These are phyloP conservation scores for Sungouiella thailandica DNA, from an alignment of 805 yeast species.

Conservation along the genomic window DNA sequence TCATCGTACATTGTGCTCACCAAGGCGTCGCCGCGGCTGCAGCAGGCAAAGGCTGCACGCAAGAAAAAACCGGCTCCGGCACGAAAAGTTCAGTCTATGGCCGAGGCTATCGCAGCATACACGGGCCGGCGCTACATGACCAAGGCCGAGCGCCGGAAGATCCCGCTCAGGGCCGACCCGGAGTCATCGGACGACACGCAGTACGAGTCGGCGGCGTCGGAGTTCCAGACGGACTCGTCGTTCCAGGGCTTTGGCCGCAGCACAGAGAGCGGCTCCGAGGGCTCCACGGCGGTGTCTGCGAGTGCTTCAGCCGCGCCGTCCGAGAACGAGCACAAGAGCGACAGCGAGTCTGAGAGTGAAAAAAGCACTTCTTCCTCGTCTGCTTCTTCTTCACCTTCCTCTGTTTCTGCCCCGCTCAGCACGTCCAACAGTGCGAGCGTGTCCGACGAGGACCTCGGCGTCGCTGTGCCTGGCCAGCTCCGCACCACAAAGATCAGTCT, in stretches of 20 bases:
- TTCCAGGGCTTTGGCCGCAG: conserved; percentile 7
- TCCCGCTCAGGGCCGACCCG: not conserved
- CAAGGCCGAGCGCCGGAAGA: conserved; percentile 37
- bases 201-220: conserved; percentile 33
- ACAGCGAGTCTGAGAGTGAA: not conserved
- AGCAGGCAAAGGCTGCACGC: conserved; percentile 5
- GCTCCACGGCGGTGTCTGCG: no score
- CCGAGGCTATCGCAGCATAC: conserved; percentile 56
- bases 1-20: conserved; percentile 14
- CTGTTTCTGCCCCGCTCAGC: no score
- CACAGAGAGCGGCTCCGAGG: no score
- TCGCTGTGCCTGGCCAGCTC: no score
- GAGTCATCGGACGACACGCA: conserved; percentile 18
- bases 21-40: conserved; percentile 3
- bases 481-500: no score
- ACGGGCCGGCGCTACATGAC: conserved; percentile 51
- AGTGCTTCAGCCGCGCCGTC: no score
- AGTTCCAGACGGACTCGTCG: conserved; percentile 19
- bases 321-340: no score
- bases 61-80: conserved; percentile 6
- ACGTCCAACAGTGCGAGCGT: no score
- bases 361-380: no score
- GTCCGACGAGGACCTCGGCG: not conserved
- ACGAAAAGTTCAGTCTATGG: conserved; percentile 38
- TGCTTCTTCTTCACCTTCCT: no score